A percentile compares a stretch with the other conserved stretches of the same genome.
Evolutionary conservation across 2,329 filamentous ascomycete species (phyloP).

Genomic region (Malbranchea cinnamomea): DNA sequence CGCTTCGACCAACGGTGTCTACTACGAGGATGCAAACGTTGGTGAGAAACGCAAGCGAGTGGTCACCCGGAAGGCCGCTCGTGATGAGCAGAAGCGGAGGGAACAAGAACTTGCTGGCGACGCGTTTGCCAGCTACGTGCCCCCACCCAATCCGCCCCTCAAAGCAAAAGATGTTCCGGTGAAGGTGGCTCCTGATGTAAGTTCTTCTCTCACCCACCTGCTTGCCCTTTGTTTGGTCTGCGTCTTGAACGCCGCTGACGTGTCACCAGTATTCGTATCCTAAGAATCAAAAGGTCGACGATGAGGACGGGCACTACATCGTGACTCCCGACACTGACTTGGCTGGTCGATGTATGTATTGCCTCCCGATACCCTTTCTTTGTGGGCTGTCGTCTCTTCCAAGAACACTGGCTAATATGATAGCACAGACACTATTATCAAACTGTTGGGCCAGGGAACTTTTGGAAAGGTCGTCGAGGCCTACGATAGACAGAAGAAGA

Average conservation of each 20-base stretch:
- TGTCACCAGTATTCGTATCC: conserved; percentile 28
- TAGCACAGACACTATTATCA: conserved; percentile 63
- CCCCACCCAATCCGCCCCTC: conserved; percentile 74
- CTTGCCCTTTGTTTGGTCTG: not conserved
- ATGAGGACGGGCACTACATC: conserved; percentile 94
- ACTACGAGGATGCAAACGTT: conserved; percentile 52
- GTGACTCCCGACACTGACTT: conserved; percentile 75
- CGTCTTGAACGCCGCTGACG: conserved; percentile 5
- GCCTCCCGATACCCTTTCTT: not conserved
- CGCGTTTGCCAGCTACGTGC: conserved; percentile 64
- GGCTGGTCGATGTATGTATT: conserved; percentile 69
- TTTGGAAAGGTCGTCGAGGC: conserved; percentile 98
- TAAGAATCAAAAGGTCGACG: conserved; percentile 63
- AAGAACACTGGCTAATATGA: conserved; percentile 5
- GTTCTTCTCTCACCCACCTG: conserved; percentile 14
- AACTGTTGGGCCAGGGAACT: conserved; percentile 86
- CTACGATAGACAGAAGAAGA: conserved; percentile 58
- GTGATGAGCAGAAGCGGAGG: conserved; percentile 66
- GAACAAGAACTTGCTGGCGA: conserved; percentile 58
- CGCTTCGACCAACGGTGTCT: conserved; percentile 37
- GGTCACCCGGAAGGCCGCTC: conserved; percentile 59
- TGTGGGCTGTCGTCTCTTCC: not conserved
- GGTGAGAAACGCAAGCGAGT: conserved; percentile 81
- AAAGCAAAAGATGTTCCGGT: conserved; percentile 70
- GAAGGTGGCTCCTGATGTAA: conserved; percentile 44